Base-by-base conservation (phyloP, 805 yeast species). In the Yueomyces sinensis region DNA sequence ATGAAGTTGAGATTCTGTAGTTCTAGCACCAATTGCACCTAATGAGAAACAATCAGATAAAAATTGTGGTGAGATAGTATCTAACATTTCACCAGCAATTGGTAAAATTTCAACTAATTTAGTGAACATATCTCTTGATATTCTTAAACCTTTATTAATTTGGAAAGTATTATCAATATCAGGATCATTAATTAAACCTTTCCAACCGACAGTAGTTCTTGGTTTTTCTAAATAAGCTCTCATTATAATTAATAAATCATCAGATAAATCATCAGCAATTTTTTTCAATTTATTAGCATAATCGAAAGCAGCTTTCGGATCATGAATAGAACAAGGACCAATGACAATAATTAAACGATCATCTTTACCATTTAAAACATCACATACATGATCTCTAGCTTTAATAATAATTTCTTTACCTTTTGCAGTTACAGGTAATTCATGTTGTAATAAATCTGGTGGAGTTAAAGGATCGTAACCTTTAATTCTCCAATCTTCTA, bases 131-230 rank as follows among this genome's bases (percentile, higher is more conserved):
- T 80, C 71, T 65, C 98, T 77, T 11, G 96, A 74, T 28, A 82
- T 72, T 50, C 84, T 74, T 44, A 89, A 69, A 52, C 98, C 98
- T 63, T 84, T 83, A 72, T 89, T 89, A 59, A 89, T 91, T 58
- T 89, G 80, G 74, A 80, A 91, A 32, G 95, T 68, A 52, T 82
- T 81, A 61, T 89, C 83, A 41, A 89, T 74, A 52, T 89, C 94
- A 32, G 98, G 98, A 62, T 89, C 98, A 60, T 89, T 89, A 57
- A 89, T 86, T 51, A 89, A 68, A 50, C 98, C 98, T 63, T 89
- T 89, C 98, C 98, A 89, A 44, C 98, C 98, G 36, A 89, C 97
- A 17, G 97, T 89, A 43, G 98, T 89, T 68, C 98, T 80, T 52
- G 98, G 98, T 63, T 89, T 89, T 65, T 89, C 98, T 47, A 89